Evolutionary conservation across 176 grass and related monocot species (phyloP).

Genomic region (Rhynchospora tenuis): DNA sequence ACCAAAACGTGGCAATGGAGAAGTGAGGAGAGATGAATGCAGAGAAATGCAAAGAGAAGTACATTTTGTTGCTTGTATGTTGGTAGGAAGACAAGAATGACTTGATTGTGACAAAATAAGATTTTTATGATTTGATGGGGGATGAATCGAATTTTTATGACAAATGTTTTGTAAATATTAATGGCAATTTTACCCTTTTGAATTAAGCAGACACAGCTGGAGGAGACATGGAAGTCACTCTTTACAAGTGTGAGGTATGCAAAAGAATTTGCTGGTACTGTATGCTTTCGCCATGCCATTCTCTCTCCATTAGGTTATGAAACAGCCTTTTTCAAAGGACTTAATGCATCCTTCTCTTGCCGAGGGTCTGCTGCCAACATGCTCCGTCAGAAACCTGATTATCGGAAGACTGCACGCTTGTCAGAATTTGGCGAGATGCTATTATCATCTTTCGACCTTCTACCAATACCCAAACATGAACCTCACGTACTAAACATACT

Average conservation of each 20-base stretch:
- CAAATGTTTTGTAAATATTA: not conserved
- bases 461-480: conserved; percentile 38
- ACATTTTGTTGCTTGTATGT: not conserved
- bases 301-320: conserved; percentile 96
- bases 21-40: not conserved
- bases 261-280: conserved; percentile 80
- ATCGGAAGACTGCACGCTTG: conserved; percentile 65
- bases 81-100: not conserved
- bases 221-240: conserved; percentile 89
- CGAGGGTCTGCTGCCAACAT: conserved; percentile 42
- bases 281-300: conserved; percentile 84
- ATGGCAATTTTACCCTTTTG: conserved; percentile 7
- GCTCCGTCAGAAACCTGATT: conserved; percentile 40
- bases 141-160: not conserved
- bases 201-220: conserved; percentile 62
- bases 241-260: conserved; percentile 78
- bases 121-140: not conserved
- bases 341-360: conserved; percentile 60
- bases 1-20: not conserved
- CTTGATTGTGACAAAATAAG: not conserved
- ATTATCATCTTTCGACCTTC: conserved; percentile 55
- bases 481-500: conserved; percentile 55
- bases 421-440: conserved; percentile 98
- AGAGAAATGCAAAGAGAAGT: not conserved
- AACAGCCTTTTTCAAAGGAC: conserved; percentile 92